Percentiles rank a stretch among this genome's conserved stretches.
Evolutionary conservation across 2,329 filamentous ascomycete genomes (phyloP).

Genomic region (Ramichloridium luteum): DNA sequence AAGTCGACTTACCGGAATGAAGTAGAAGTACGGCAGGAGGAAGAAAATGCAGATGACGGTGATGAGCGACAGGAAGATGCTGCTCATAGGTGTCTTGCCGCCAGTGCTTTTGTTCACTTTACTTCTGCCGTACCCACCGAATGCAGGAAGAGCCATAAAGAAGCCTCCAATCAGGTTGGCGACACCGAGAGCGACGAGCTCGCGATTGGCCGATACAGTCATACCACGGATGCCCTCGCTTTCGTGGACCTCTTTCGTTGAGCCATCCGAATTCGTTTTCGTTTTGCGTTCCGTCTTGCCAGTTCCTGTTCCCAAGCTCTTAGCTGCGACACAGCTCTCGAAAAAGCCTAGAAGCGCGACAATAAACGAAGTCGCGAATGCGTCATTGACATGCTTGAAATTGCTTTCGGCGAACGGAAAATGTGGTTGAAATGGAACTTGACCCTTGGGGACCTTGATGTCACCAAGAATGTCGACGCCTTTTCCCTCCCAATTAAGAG

Average conservation of each 20-base stretch:
- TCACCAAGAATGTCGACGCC: conserved; percentile 77
- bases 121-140: conserved; percentile 90
- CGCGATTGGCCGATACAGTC: conserved; percentile 77
- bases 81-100: conserved; percentile 86
- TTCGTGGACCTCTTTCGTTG: conserved; percentile 22
- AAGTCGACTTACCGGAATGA: conserved; percentile 61
- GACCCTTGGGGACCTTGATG: conserved; percentile 53
- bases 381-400: conserved; percentile 70
- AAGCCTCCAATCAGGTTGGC: conserved; percentile 85
- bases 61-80: conserved; percentile 71
- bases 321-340: conserved; percentile 90
- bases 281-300: conserved; percentile 36
- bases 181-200: conserved; percentile 80
- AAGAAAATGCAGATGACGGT: conserved; percentile 71
- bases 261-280: conserved; percentile 28
- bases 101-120: conserved; percentile 92
- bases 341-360: conserved; percentile 97
- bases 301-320: conserved; percentile 58
- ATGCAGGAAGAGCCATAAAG: conserved; percentile 85
- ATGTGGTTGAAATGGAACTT: conserved; percentile 63
- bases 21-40: conserved; percentile 84
- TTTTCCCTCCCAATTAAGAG: conserved; percentile 61
- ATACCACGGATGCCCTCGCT: conserved; percentile 57
- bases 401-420: conserved; percentile 72
- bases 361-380: conserved; percentile 82